phyloP scores from a whole-genome alignment of 768 basidiomycete species.

The Myochromella boudieri region DNA sequence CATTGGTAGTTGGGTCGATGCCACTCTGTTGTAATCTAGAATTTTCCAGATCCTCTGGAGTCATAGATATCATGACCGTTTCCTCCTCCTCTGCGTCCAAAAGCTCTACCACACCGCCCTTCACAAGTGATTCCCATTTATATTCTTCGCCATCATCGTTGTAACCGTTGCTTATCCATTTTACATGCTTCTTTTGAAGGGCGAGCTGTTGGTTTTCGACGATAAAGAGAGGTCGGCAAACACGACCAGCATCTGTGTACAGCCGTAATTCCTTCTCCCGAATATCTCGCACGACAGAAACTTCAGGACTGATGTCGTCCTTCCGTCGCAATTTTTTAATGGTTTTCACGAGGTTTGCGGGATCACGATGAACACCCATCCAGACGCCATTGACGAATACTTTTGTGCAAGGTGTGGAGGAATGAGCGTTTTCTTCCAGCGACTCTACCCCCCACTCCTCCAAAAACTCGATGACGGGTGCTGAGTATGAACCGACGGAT shows the following conservation, averaged over 20 bases:
- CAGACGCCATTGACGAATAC: conserved; percentile 99
- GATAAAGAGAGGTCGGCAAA: conserved; percentile 96
- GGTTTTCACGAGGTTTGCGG: conserved; percentile 88
- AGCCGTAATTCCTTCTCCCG: conserved; percentile 91
- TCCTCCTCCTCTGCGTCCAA: conserved; percentile 99
- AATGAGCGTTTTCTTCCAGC: conserved; percentile 89
- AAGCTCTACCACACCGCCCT: conserved; percentile 88
- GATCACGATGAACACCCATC: conserved; percentile 98
- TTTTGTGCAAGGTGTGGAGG: conserved; percentile 83
- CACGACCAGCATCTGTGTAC: conserved; percentile 96
- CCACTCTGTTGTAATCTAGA: conserved; percentile 68
- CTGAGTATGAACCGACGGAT: conserved; percentile 94
- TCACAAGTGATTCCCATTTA: conserved; percentile 84
- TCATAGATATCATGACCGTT: conserved; percentile 99
- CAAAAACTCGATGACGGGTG: conserved; percentile 96
- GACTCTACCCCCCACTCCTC: conserved; percentile 98
- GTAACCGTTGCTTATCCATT: conserved; percentile 59
- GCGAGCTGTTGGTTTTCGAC: conserved; percentile 88
- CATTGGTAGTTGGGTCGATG: conserved; percentile 56
- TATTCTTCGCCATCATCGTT: conserved; percentile 65
- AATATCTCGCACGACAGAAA: conserved; percentile 96
- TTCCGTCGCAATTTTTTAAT: conserved; percentile 90
- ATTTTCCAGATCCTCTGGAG: conserved; percentile 90
- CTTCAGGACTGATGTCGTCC: conserved; percentile 94
- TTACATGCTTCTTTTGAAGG: conserved; percentile 82